Base-by-base conservation (phyloP, 768 basidiomycete genomes). In the Kwoniella dejecticola region DNA sequence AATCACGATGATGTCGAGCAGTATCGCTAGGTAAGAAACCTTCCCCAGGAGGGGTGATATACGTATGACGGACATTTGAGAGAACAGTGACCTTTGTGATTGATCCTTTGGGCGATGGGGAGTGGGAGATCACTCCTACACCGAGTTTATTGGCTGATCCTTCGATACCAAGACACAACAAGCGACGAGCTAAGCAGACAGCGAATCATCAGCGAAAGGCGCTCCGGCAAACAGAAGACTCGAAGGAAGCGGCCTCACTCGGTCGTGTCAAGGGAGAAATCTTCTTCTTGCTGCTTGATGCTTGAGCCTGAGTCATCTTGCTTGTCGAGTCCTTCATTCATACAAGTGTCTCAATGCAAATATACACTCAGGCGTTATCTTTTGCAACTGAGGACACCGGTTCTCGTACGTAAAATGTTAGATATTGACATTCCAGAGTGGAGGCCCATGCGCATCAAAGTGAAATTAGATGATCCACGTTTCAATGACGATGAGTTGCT, bases 91-190 rank as follows among this genome's bases (percentile, higher is more conserved):
- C 85, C 30, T 86, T 84, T 7, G 76, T 76, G 10, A 69, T 64
- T 17, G 36, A 2, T 4, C 15, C 29, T 27, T 41, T 7, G 15
- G 54, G 29, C 4, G 64, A 19, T 23, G 85, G 82, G 17, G 83
- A 82, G 75, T 99, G 96, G 69, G 85, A 85, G 79, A 98, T 90
- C 49, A 98, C 82, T 10, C 96, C 96, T 19, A 89, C 90, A 11
- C 96, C 96, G 30, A 99, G 84, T 79, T 99, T 99, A 81, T 99
- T 99, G 44, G 96, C 96, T 17, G 91, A 94, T 13, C 96, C 96
- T 80, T 99, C 96, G 33, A 99, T 86, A 21, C 96, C 96, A 19
- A 99, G 85, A n/a, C 95, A 93, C 21, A 96, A 80, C 19, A 80
- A 66, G 2, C 79, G 74, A 27, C 63, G 52, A 36, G 63, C 79